A percentile compares a stretch with the other conserved stretches of the same genome.
Conservation (phyloP, 352 stramenopile genomes). For the Globisporangium lucens region DNA sequence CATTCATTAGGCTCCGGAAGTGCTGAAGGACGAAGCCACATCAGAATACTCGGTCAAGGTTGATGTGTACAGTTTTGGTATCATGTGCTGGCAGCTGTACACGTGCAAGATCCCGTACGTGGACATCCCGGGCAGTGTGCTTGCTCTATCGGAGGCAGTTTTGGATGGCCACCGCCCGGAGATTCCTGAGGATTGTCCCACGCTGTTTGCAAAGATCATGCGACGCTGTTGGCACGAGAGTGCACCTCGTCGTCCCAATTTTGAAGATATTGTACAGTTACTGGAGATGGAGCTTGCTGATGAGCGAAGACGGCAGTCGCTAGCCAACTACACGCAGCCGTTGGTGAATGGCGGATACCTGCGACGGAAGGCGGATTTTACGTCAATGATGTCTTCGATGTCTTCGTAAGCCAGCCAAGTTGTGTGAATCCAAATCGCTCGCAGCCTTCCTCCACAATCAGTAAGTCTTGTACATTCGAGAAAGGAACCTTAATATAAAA, state of each 20-base stretch:
- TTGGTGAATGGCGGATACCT: conserved; percentile 1
- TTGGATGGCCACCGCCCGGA: conserved; percentile 54
- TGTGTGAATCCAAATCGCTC: background rate
- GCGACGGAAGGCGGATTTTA: conserved; percentile 10
- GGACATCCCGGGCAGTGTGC: conserved; percentile 73
- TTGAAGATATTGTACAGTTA: conserved; percentile 78
- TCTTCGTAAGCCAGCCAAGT: conserved; percentile 3
- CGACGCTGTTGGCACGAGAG: conserved; percentile 75
- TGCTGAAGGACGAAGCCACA: conserved; percentile 64
- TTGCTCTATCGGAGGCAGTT: conserved; percentile 73
- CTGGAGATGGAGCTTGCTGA: conserved; percentile 68
- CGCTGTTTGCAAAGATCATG: conserved; percentile 81
- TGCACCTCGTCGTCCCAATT: conserved; percentile 58
- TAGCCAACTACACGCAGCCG: conserved; percentile 5
- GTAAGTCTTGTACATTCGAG: background rate
- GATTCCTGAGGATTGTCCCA: conserved; percentile 59
- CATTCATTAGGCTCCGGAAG: conserved; percentile 44
- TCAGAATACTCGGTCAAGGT: conserved; percentile 81
- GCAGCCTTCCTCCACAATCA: background rate
- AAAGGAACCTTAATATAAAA: conserved; percentile 12
- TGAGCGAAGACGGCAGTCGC: conserved; percentile 35
- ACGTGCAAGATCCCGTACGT: conserved; percentile 68
- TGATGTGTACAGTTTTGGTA: conserved; percentile 83
- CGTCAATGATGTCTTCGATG: conserved; percentile 9
- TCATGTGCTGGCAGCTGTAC: conserved; percentile 84